Conservation (phyloP, 768 basidiomycete genomes). For the Suillus brevipes region DNA sequence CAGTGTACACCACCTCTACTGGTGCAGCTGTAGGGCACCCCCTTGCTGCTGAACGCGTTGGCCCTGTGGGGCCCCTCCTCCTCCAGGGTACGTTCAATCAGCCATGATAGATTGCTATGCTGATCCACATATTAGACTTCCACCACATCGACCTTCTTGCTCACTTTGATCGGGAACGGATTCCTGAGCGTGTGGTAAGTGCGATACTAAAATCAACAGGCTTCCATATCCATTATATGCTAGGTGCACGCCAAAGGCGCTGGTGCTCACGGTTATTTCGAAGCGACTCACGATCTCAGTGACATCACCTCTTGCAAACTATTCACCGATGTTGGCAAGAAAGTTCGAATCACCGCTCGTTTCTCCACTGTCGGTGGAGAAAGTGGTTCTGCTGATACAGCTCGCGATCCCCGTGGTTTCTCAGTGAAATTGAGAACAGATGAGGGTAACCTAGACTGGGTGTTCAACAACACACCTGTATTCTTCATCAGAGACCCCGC, state of each 20-base stretch:
- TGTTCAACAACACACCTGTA: constrained; percentile 90
- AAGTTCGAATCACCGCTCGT: constrained; percentile 74
- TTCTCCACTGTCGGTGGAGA: constrained; percentile 96
- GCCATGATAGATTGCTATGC: constrained; percentile 3
- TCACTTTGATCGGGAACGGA: constrained; percentile 93
- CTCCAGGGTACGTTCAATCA: constrained; percentile 64
- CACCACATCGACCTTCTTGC: constrained; percentile 87
- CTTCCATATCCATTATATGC: constrained; percentile 28
- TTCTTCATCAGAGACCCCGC: constrained; percentile 88
- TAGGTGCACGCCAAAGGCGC: constrained; percentile 92
- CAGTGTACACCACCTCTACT: constrained; percentile 82
- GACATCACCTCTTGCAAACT: constrained; percentile 76
- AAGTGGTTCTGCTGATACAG: constrained; percentile 85
- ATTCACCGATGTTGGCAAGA: constrained; percentile 64
- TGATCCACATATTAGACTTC: constrained; percentile 58
- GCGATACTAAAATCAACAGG: background rate
- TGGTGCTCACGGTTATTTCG: constrained; percentile 92
- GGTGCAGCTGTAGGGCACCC: constrained; percentile 77
- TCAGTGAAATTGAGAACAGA: constrained; percentile 87
- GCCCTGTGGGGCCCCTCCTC: constrained; percentile 77
- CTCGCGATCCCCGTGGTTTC: constrained; percentile 92
- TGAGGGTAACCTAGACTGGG: constrained; percentile 91
- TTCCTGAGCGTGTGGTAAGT: constrained; percentile 89
- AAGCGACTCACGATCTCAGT: constrained; percentile 81
- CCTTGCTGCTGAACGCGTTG: constrained; percentile 77